A percentile compares a stretch with the other conserved stretches of the same genome.
Conservation (phyloP, 768 basidiomycete species). For the Lepiota subincarnata region DNA sequence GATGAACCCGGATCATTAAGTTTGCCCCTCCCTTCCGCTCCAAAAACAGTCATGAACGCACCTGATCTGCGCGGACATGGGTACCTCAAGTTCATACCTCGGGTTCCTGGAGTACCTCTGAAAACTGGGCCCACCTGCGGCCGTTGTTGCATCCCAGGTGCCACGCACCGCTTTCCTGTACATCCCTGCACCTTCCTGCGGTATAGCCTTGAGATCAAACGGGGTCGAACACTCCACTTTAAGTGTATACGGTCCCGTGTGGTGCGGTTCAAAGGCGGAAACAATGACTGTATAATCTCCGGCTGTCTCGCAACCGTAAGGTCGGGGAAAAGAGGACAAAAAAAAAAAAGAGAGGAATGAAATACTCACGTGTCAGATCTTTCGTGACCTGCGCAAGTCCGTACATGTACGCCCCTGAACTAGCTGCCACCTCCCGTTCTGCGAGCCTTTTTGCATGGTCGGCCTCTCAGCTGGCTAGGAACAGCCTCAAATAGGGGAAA, state of each 20-base stretch:
- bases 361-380: constrained; percentile 47
- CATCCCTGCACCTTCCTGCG: constrained; percentile 91
- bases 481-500: background rate
- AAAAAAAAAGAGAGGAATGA: background rate
- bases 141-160: constrained; percentile 56
- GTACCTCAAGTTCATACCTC: constrained; percentile 55
- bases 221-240: constrained; percentile 57
- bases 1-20: background rate
- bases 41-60: constrained; percentile 25
- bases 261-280: constrained; percentile 77
- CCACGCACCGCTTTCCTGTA: constrained; percentile 66
- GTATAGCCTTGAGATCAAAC: constrained; percentile 62
- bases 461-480: background rate
- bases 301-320: constrained; percentile 33
- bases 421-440: constrained; percentile 65
- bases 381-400: constrained; percentile 59
- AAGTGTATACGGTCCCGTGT: constrained; percentile 63
- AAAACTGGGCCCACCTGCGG: constrained; percentile 68
- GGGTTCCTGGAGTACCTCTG: constrained; percentile 68
- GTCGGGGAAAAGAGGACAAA: background rate
- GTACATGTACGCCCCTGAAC: constrained; percentile 80
- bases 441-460: no score
- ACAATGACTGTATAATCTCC: constrained; percentile 83
- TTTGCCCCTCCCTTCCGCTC: no score
- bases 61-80: constrained; percentile 53